A percentile compares a stretch with the other conserved stretches of the same genome.
These are phyloP conservation scores for Phyllosticta capitalensis DNA, from an alignment of 2,329 filamentous ascomycete species.

Conservation along the genomic window DNA sequence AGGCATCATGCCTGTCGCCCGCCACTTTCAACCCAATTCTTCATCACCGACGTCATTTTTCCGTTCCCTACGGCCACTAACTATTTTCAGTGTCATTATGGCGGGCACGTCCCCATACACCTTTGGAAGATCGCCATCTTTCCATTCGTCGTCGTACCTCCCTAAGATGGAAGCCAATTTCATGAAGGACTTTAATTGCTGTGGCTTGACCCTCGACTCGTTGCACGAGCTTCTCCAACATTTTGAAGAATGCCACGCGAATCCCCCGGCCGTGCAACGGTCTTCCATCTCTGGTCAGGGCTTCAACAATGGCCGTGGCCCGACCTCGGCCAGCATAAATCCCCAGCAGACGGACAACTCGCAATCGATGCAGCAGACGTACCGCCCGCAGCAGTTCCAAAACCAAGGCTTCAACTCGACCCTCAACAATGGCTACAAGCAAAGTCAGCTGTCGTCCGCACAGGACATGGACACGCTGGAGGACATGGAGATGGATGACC, in stretches of 20 bases:
- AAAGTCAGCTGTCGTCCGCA: constrained; percentile 32
- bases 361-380: constrained; percentile 22
- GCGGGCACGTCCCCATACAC: constrained; percentile 88
- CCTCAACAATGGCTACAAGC: constrained; percentile 20
- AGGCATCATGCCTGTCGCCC: background rate
- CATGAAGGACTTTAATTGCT: constrained; percentile 95
- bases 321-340: constrained; percentile 5
- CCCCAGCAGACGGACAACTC: constrained; percentile 25
- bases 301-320: constrained; percentile 13
- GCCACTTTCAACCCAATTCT: background rate
- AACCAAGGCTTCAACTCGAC: constrained; percentile 19
- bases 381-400: constrained; percentile 31
- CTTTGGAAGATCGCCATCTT: constrained; percentile 80
- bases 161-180: constrained; percentile 96
- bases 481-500: constrained; percentile 92
- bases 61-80: background rate
- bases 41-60: background rate
- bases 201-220: constrained; percentile 77
- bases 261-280: constrained; percentile 32
- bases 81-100: constrained; percentile 69
- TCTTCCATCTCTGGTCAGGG: constrained; percentile 41
- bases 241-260: constrained; percentile 90
- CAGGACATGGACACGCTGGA: constrained; percentile 73
- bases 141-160: constrained; percentile 91
- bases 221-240: constrained; percentile 93